A percentile compares a stretch with the other conserved stretches of the same genome.
These are phyloP conservation scores for Mycena indigotica DNA, from an alignment of 768 basidiomycete genomes.

Conservation along the genomic window DNA sequence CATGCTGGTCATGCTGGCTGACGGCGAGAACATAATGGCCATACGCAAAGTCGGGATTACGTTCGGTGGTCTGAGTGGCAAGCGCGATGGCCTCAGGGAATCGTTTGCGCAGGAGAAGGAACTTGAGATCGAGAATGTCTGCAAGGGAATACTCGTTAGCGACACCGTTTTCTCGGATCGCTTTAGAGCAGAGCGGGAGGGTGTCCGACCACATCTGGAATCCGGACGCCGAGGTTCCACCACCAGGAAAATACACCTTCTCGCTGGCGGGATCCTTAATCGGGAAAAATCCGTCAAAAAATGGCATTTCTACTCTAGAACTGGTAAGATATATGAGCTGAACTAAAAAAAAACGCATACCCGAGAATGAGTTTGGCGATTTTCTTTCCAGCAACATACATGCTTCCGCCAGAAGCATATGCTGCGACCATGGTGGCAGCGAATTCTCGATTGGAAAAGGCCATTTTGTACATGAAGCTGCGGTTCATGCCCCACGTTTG, in stretches of 20 bases:
- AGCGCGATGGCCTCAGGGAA: conserved; percentile 35
- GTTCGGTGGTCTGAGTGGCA: conserved; percentile 37
- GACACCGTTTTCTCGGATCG: conserved; percentile 34
- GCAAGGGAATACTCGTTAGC: conserved; percentile 38
- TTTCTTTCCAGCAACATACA: not conserved
- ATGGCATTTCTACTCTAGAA: conserved; percentile 32
- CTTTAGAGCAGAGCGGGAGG: conserved; percentile 43
- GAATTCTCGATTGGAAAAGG: not conserved
- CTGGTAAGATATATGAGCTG: no score
- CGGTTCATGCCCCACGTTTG: not conserved
- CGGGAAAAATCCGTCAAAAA: conserved; percentile 19
- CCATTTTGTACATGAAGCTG: not conserved
- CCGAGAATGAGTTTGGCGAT: not conserved
- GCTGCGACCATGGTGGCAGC: conserved; percentile 8
- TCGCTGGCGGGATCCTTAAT: not conserved
- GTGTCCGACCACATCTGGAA: conserved; percentile 45
- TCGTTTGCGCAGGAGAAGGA: conserved; percentile 35
- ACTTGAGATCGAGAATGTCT: conserved; percentile 51
- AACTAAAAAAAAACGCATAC: not conserved
- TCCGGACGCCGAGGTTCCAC: conserved; percentile 27
- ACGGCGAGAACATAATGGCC: conserved; percentile 43
- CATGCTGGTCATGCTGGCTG: conserved; percentile 36
- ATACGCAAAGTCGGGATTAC: conserved; percentile 46
- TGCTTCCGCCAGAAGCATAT: conserved; percentile 30
- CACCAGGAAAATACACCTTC: not conserved